Base-by-base conservation (phyloP, 2,329 filamentous ascomycete species). In the Dendrostoma leiphaemia region DNA sequence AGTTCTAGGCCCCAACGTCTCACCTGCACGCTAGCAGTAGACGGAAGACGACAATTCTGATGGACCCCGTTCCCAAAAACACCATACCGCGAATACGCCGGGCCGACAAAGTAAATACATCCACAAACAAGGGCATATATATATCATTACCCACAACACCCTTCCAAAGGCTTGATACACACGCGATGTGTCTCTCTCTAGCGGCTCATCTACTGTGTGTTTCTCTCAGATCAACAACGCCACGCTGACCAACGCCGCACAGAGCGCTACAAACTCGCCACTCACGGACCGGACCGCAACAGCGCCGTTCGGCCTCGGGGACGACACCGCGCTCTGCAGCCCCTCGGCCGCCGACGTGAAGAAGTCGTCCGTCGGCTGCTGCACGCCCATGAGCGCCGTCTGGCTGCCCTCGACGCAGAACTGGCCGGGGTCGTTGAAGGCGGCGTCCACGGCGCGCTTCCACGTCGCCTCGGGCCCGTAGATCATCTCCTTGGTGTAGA, bases 401-500 rank as follows among this genome's bases (percentile, higher is more conserved):
- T 60, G 51, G 53, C 68, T 71, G 19, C 64, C 68, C 31, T 62
- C 59, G 6, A 71, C 70, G 59, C 70, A 72, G 48, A 65, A 64
- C 43, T 48, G 44, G 12, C 40, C 60, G 10, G 67, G 64, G 31
- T 69, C 64, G 23, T 51, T 62, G 69, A 70, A 73, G 0, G 68
- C 69, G 1, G 69, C 70, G 38, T 69, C 66, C 38, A 67, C 69
- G 8, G 67, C 69, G 45, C 65, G 61, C 60, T 70, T 65, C 76
- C 76, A 79, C 8, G 69, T 66, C 5, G 64, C 67, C 35, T 64
- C 69, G n/a, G 74, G 70, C 34, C 68, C 63, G 4, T 65, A 64
- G 19, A 75, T 61, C 69, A 76, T 78, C 28, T 67, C 66, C 3
- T 67, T 63, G 2, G 75, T 77, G 61, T 76, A 78, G 62, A 74